Evolutionary conservation across 495 filamentous ascomycete genomes (phyloP).

Genomic region (Coniosporium apollinis): DNA sequence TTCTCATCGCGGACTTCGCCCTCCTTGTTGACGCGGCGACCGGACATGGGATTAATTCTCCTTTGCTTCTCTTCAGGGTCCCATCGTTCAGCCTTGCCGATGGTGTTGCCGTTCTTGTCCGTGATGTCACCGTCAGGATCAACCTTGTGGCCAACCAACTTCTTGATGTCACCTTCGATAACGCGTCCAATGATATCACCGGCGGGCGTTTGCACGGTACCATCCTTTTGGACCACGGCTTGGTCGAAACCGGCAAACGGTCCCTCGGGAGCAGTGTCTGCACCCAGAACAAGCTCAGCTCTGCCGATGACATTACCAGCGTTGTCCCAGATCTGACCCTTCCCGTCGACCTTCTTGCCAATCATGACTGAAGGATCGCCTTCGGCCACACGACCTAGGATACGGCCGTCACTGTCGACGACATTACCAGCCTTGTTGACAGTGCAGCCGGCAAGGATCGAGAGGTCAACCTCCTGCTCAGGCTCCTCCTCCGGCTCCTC

Average conservation of each 20-base stretch:
- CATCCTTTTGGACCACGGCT: conserved; percentile 57
- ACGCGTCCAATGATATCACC: conserved; percentile 61
- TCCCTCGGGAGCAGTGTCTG: conserved; percentile 45
- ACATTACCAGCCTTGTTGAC: conserved; percentile 79
- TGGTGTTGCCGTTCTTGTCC: conserved; percentile 65
- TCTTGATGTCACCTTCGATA: conserved; percentile 51
- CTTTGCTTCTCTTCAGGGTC: conserved; percentile 58
- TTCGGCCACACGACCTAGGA: conserved; percentile 60
- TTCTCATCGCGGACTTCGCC: conserved; percentile 70
- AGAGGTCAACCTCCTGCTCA: conserved; percentile 47
- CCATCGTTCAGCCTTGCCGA: conserved; percentile 73
- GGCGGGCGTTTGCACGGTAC: conserved; percentile 41
- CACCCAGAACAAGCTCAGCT: conserved; percentile 63
- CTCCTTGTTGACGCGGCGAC: conserved; percentile 62
- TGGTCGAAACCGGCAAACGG: conserved; percentile 65
- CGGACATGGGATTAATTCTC: conserved; percentile 51
- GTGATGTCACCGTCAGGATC: conserved; percentile 73
- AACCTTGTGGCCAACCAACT: conserved; percentile 55
- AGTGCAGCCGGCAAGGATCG: conserved; percentile 58
- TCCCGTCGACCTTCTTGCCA: conserved; percentile 65
- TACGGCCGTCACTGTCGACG: conserved; percentile 55
- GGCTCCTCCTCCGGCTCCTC: conserved; percentile 39
- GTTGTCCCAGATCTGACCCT: conserved; percentile 70
- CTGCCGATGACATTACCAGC: conserved; percentile 60
- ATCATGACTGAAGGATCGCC: conserved; percentile 53